Evolutionary conservation across 2,329 filamentous ascomycete species (phyloP).

Genomic region (Lachnellula cervina): DNA sequence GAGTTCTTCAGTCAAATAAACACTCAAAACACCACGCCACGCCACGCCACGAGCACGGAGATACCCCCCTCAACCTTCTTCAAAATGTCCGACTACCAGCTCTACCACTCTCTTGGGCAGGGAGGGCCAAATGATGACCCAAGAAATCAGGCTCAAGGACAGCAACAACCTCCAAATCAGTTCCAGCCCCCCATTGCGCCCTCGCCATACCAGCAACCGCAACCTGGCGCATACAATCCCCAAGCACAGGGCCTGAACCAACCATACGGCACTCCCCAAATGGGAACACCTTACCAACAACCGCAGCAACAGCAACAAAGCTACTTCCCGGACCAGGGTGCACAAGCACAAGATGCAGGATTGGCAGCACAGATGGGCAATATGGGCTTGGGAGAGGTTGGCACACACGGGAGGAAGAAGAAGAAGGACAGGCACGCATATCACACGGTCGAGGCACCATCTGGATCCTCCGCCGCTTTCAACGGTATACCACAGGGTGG

Average conservation of each 20-base stretch:
- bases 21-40: too few species aligned
- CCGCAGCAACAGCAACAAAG: constrained; percentile 20
- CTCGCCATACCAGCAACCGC: constrained; percentile 42
- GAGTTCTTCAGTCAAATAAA: too few species aligned
- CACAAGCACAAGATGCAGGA: constrained; percentile 40
- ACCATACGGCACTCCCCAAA: constrained; percentile 13
- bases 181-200: constrained; percentile 52
- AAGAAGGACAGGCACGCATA: constrained; percentile 96
- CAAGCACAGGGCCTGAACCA: constrained; percentile 11
- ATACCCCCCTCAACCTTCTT: background rate
- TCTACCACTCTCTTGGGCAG: constrained; percentile 54
- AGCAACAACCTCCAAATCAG: constrained; percentile 47
- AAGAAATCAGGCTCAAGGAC: constrained; percentile 48
- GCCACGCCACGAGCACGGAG: too few species aligned
- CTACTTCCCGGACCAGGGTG: constrained; percentile 29
- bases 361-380: constrained; percentile 72
- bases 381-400: constrained; percentile 58
- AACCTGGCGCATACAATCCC: constrained; percentile 19
- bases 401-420: constrained; percentile 56
- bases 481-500: constrained; percentile 60
- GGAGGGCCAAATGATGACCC: constrained; percentile 50
- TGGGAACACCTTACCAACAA: constrained; percentile 31
- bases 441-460: constrained; percentile 73
- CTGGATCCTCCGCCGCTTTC: constrained; percentile 63
- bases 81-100: constrained; percentile 51